A percentile compares a stretch with the other conserved stretches of the same genome.
Evolutionary conservation across 768 basidiomycete genomes (phyloP).

Genomic region (Thelephora ganbajun): DNA sequence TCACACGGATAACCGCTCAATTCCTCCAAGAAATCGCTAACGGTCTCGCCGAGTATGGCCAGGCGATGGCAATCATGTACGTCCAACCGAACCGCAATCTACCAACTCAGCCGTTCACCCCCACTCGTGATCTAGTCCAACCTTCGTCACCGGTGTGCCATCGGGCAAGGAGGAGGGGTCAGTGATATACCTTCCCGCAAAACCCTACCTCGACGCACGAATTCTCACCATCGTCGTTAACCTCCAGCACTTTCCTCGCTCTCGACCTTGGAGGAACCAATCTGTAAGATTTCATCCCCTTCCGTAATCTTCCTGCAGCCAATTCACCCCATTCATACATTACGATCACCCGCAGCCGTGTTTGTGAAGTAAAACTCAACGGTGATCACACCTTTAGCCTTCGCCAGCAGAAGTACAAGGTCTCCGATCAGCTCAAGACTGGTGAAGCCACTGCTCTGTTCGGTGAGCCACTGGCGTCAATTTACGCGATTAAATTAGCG

Average conservation of each 20-base stretch:
- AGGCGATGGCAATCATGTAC: constrained; percentile 89
- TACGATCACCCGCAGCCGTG: constrained; percentile 43
- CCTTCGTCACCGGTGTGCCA: constrained; percentile 91
- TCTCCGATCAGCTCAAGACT: constrained; percentile 85
- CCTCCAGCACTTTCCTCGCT: constrained; percentile 78
- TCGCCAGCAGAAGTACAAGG: constrained; percentile 92
- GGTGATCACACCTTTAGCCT: constrained; percentile 84
- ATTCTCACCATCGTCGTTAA: constrained; percentile 1
- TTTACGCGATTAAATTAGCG: constrained; percentile 1
- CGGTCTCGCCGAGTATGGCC: constrained; percentile 61
- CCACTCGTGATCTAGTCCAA: constrained; percentile 41
- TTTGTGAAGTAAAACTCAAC: constrained; percentile 85
- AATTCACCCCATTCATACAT: constrained; percentile 3
- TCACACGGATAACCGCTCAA: constrained; percentile 57
- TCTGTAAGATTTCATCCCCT: constrained; percentile 42
- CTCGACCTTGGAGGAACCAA: constrained; percentile 97
- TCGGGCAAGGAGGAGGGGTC: constrained; percentile 91
- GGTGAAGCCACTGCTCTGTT: constrained; percentile 83
- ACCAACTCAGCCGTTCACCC: constrained; percentile 1
- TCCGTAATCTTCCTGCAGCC: not conserved
- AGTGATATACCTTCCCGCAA: constrained; percentile 5
- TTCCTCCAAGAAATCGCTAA: constrained; percentile 71
- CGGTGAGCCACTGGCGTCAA: constrained; percentile 30
- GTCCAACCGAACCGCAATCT: constrained; percentile 10
- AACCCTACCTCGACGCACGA: not conserved